Evolutionary conservation across 2,329 filamentous ascomycete species (phyloP), one percentile per base, ranked within the genome.

Genomic region (Scytalidium lignicola): DNA sequence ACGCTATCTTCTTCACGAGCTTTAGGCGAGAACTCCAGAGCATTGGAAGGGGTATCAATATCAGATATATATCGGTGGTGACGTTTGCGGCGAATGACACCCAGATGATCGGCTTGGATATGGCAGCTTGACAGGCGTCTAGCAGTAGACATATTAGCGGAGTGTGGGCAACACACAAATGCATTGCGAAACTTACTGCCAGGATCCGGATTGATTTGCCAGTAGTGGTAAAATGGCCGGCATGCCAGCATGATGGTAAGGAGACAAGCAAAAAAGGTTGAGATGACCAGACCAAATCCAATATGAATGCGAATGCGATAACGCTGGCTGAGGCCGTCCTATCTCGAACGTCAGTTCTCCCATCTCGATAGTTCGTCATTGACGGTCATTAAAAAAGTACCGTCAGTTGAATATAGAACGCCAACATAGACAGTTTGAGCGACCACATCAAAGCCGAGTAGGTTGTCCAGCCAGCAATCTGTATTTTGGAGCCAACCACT

Each of bases 131-230:
- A 74, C 75, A 7, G 73, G 68, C 49, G 75, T 74, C 51, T 75
- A 78, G 41, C 28, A 50, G 26, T 41, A 63, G 56, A 51, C 71
- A 69, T 70, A 53, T 43, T 53, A 52, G 50, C 52, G 49, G 39
- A 37, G 23, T 29, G 13, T 13, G 20, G 47, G 44, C 44, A 17
- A 49, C 29, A 7, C 2, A 19, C 39, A 47, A 20, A 43, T 39
- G 43, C 41, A 28, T 28, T 41, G 5, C 15, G 15, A 44, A 13
- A 67, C 74, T 56, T 58, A 78, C 74, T 72, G 10, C 79, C 78
- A 0, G 79, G 79, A 23, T 83, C 62, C 0, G 80, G 80, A 46
- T 73, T 66, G 44, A 83, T 80, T 60, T 83, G 78, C 78, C 79
- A 83, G 57, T 78, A 76, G 37, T 70, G 71, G 21, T 66, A 54